Conservation (phyloP, 768 basidiomycete genomes). For the Phylloporus sp. region DNA sequence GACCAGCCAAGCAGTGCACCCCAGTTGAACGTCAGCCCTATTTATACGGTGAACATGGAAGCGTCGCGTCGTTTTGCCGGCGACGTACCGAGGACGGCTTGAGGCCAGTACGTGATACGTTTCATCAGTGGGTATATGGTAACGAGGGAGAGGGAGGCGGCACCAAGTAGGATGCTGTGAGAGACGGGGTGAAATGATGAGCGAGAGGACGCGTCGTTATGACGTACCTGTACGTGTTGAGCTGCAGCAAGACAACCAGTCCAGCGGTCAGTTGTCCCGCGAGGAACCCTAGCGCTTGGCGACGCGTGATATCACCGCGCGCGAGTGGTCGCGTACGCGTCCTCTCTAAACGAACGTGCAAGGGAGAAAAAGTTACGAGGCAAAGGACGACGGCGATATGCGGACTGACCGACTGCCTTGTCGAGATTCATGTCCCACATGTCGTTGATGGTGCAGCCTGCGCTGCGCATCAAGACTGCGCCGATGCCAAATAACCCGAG, state of each 20-base stretch:
- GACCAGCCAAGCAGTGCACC: slow-evolving; percentile 95
- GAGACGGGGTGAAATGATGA: background rate
- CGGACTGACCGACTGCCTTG: slow-evolving; percentile 71
- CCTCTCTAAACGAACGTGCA: slow-evolving; percentile 48
- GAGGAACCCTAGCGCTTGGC: slow-evolving; percentile 77
- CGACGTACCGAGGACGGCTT: slow-evolving; percentile 79
- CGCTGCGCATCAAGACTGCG: slow-evolving; percentile 93
- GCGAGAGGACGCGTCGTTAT: background rate
- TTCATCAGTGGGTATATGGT: slow-evolving; percentile 96
- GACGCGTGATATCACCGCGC: slow-evolving; percentile 67
- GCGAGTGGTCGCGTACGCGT: slow-evolving; percentile 89
- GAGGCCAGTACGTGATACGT: slow-evolving; percentile 93
- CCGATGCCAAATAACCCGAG: slow-evolving; percentile 82
- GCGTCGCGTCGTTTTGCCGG: background rate
- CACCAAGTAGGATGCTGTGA: slow-evolving; percentile 81
- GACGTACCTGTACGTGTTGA: slow-evolving; percentile 89
- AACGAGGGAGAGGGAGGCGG: slow-evolving; percentile 84
- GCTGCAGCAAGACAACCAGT: slow-evolving; percentile 77
- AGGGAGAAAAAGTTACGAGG: background rate
- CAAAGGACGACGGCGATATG: background rate
- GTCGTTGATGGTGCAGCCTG: slow-evolving; percentile 98
- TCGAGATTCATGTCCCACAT: slow-evolving; percentile 96
- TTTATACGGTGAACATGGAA: background rate
- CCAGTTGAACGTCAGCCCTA: slow-evolving; percentile 97
- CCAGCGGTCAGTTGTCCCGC: slow-evolving; percentile 78